A percentile compares a stretch with the other conserved stretches of the same genome.
phyloP scores from a whole-genome alignment of 257 asterid genomes.

The Parsonsia alboflavescens region DNA sequence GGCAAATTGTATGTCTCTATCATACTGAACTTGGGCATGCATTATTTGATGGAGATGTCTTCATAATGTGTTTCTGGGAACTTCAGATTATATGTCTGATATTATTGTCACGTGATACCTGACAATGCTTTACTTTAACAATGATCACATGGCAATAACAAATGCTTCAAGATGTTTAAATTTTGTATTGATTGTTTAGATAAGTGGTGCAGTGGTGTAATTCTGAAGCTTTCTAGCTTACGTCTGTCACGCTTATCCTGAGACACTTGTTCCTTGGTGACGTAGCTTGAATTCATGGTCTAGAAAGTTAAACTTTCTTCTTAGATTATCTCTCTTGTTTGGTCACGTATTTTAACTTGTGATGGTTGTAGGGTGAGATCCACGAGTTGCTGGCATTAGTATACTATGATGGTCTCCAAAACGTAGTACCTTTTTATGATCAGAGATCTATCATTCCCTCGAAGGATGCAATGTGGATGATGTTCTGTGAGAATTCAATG shows the following conservation, averaged over 20 bases:
- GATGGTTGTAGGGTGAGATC: slow-evolving; percentile 80
- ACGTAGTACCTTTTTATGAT: slow-evolving; percentile 95
- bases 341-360: neutral
- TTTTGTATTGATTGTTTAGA: neutral
- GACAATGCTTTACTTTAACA: neutral
- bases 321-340: neutral
- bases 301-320: neutral
- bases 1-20: slow-evolving; percentile 12
- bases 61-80: neutral
- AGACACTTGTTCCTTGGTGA: neutral
- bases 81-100: neutral
- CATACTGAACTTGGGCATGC: neutral
- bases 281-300: neutral
- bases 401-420: slow-evolving; percentile 93
- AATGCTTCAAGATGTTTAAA: neutral
- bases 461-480: slow-evolving; percentile 70
- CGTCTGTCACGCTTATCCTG: neutral
- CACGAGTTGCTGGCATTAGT: slow-evolving; percentile 93
- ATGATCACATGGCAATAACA: neutral
- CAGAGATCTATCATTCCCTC: slow-evolving; percentile 69
- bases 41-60: slow-evolving; percentile 5
- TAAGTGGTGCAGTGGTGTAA: neutral
- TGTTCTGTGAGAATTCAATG: slow-evolving; percentile 82
- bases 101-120: neutral
- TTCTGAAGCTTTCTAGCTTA: neutral